Base-by-base conservation (phyloP, 345 rosid genomes). In the Acer yangbiense region DNA sequence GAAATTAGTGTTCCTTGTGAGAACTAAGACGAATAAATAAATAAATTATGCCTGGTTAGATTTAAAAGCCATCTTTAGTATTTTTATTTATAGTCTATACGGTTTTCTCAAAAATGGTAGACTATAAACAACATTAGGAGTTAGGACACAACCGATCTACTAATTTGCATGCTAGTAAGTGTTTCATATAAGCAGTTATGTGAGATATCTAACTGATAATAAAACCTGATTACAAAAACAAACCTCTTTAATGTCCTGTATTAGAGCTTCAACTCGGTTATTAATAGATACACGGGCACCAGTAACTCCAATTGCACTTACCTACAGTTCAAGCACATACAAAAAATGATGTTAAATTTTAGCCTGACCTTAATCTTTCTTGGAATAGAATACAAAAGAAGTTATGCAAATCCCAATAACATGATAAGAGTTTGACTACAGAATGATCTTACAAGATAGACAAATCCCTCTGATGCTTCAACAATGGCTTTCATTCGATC, bases 281-380 rank as follows among this genome's bases (percentile, higher is more conserved):
- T 89, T 96, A 12, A 94, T 89, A 72, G 94, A 90, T 63, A 89
- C 86, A 77, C 98, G 93, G 0, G 98, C 86, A 27, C 97, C 99
- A 7, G 98, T 94, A 76, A 94, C 99, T 72, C 98, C 99, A 18
- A 86, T 27, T 23, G 98, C 87, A 71, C 99, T 96, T 27, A 91
- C 97, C 99, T 96, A 78, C 43, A 54, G 80, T 60, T 58, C 75
- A 73, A 82, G 65, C 43, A 71, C 12, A 82, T 44, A 44, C 6
- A 23, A 11, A 75, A 29, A 32, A 52, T 3, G 13, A 43, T 60
- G 25, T 48, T 35, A 23, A 73, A 74, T 52, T 8, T 43, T 50
- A 18, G 2, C 60, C 61, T 43, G n/a, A 68, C 17, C 16, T 11
- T 27, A 17, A 71, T 63, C 73, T n/a, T 74, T 64, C 18, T 20